Conservation (phyloP, 2,329 filamentous ascomycete species). For the Diplodia sapinea region DNA sequence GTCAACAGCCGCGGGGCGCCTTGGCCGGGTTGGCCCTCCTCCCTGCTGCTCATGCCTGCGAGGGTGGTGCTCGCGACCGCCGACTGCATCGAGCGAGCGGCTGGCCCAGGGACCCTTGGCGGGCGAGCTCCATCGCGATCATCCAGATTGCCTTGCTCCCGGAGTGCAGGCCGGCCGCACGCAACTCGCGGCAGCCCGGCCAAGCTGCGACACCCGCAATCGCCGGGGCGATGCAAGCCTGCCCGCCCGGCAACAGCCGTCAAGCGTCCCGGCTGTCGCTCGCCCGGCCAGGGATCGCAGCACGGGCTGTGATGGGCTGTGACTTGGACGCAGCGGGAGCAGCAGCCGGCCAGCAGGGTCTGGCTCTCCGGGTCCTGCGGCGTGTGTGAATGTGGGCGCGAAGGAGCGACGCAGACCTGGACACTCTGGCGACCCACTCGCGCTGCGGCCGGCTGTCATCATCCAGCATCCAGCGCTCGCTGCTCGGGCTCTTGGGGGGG, state of each 20-base stretch:
- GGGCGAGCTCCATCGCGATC: conserved; percentile 15
- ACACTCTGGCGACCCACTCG: conserved; percentile 22
- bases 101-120: conserved; percentile 14
- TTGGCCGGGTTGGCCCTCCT: conserved; percentile 12
- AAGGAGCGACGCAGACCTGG: background rate
- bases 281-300: conserved; percentile 7
- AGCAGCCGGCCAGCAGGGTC: conserved; percentile 21
- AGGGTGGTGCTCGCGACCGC: conserved; percentile 10
- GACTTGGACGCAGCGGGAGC: conserved; percentile 17
- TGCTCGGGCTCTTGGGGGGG: background rate
- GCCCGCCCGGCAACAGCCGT: conserved; percentile 23
- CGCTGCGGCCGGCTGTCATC: conserved; percentile 14
- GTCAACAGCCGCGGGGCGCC: conserved; percentile 22
- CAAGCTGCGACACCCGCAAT: conserved; percentile 9
- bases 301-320: conserved; percentile 24
- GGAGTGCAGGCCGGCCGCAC: conserved; percentile 20
- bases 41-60: background rate
- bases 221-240: conserved; percentile 10
- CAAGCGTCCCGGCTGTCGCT: background rate
- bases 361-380: conserved; percentile 7
- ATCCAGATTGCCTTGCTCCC: conserved; percentile 14
- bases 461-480: conserved; percentile 7
- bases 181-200: background rate
- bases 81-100: conserved; percentile 11
- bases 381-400: background rate